Base-by-base conservation (phyloP, 768 basidiomycete species). In the Termitomyces sp. region DNA sequence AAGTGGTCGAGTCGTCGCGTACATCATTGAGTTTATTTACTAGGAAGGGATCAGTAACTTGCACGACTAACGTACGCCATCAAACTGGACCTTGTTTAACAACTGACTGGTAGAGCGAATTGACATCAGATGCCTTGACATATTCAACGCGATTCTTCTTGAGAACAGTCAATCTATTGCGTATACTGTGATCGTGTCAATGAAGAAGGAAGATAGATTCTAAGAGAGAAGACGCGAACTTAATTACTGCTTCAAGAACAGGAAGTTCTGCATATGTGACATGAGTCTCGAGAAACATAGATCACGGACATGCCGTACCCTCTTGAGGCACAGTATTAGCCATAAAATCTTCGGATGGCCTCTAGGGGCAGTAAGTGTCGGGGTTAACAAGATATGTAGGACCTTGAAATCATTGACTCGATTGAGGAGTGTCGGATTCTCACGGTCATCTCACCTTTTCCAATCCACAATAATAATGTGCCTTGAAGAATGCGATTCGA, bases 21-120 rank as follows among this genome's bases (percentile, higher is more conserved):
- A 97, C 87, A 63, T 92, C 88, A 73, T 97, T 98, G 50, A 99
- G 77, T 68, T 83, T 92, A 24, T 91, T 95, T 57, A 99, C 95
- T 89, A 68, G 35, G 46, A 42, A 33, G 7, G 24, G 40, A 43
- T 56, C 48, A 47, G 24, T 22, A 26, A 32, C 44, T 43, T 16
- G 24, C 32, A 22, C 10, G n/a, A 30, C 35, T 30, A 26, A 26
- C 13, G 16, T 26, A 40, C 3, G 16, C 22, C 32, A 56, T 18
- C 14, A 16, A n/a, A 46, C 7, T 56, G 26, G 45, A 92, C 95
- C 91, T 82, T 98, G 94, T 69, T 94, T 93, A 58, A 98, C 89
- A 61, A 97, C 90, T 3, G 86, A 82, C 61, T 92, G 91, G 79
- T 98, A 98, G 59, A 98, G 86, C 42, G 84, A 80, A 71, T 95